Percentiles rank a stretch among this genome's conserved stretches.
phyloP scores from a whole-genome alignment of 306 rosid species.

The Oxytropis ochrocephala region DNA sequence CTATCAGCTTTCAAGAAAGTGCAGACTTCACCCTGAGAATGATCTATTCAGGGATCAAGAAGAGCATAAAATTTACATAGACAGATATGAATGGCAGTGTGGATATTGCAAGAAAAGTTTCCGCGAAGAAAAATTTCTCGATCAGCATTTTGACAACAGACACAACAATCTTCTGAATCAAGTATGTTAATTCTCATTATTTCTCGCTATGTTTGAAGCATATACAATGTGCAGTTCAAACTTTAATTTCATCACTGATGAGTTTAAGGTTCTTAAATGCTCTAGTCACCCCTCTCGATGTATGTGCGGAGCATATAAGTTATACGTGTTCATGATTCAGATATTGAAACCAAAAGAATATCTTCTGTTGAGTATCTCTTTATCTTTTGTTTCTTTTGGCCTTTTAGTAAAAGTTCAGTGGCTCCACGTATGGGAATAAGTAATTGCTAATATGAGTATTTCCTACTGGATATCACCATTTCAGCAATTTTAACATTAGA shows the following conservation, averaged over 20 bases:
- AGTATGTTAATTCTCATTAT: conserved; percentile 47
- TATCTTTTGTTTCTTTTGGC: neutral
- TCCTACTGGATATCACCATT: neutral
- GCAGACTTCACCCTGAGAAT: conserved; percentile 73
- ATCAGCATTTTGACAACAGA: conserved; percentile 87
- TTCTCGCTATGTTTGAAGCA: conserved; percentile 26
- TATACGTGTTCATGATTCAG: neutral
- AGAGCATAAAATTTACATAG: conserved; percentile 67
- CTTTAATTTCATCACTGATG: neutral
- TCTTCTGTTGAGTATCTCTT: neutral
- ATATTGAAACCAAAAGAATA: neutral
- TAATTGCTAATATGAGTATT: neutral
- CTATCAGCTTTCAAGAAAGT: conserved; percentile 55
- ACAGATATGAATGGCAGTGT: conserved; percentile 80
- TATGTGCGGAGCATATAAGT: neutral
- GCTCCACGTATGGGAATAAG: neutral
- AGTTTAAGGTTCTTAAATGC: neutral
- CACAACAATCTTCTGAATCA: conserved; percentile 81
- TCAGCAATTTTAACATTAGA: neutral
- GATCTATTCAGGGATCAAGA: conserved; percentile 91
- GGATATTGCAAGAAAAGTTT: conserved; percentile 96
- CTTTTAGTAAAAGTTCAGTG: neutral
- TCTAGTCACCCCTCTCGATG: neutral
- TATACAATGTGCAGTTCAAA: conserved; percentile 4
- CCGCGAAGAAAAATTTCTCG: conserved; percentile 80